A percentile compares a stretch with the other conserved stretches of the same genome.
Conservation (phyloP, 345 rosid genomes). For the Pistacia integerrima region DNA sequence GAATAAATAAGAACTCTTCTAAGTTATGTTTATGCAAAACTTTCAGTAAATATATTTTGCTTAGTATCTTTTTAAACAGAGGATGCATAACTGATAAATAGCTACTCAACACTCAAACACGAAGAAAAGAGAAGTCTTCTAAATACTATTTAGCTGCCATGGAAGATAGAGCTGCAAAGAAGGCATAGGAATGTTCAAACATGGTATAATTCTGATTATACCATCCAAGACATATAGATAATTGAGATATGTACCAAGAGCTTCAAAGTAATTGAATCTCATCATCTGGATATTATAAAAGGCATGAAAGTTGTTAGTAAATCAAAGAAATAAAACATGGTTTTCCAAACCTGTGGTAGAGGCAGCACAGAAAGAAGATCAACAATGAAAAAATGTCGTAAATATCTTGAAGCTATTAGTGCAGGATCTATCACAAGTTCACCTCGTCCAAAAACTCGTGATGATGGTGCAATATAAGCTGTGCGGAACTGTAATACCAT, state of each 20-base stretch:
- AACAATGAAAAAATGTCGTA: slow-evolving; percentile 65
- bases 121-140: too few species aligned
- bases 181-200: background rate
- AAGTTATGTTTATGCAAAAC: too few species aligned
- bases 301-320: background rate
- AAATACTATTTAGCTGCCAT: background rate
- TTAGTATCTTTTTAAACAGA: too few species aligned
- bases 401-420: slow-evolving; percentile 67
- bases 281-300: background rate
- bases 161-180: background rate
- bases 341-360: slow-evolving; percentile 68
- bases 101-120: too few species aligned
- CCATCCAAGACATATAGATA: background rate
- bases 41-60: too few species aligned
- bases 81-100: too few species aligned
- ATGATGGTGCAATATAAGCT: slow-evolving; percentile 85
- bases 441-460: slow-evolving; percentile 92
- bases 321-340: background rate
- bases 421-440: slow-evolving; percentile 90
- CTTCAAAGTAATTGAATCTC: background rate
- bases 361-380: slow-evolving; percentile 81
- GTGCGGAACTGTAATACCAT: slow-evolving; percentile 83
- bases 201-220: background rate
- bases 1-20: too few species aligned
- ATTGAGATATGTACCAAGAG: background rate